Evolutionary conservation across 768 basidiomycete species (phyloP).

Genomic region (Leucocoprinus birnbaumii): DNA sequence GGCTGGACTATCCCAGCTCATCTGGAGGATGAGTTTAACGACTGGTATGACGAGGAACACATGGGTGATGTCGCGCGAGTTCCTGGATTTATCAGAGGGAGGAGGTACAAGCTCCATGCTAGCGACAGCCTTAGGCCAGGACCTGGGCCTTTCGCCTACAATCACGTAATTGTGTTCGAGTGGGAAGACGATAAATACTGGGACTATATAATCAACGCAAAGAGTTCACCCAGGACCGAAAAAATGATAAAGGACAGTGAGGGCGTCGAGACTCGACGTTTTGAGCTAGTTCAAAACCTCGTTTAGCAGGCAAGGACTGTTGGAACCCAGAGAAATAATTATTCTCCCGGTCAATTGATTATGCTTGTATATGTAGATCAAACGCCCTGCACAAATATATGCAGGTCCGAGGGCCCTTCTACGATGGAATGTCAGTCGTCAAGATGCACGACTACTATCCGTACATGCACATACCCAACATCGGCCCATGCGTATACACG

Average conservation of each 20-base stretch:
- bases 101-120: slow-evolving; percentile 24
- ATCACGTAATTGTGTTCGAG: neutral
- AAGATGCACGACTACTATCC: too few relatives aligned
- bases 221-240: neutral
- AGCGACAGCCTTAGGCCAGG: neutral
- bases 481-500: too few relatives aligned
- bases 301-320: too few relatives aligned
- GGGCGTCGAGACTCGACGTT: too few relatives aligned
- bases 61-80: slow-evolving; percentile 24
- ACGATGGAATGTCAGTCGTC: too few relatives aligned
- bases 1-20: slow-evolving; percentile 18
- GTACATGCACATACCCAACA: too few relatives aligned
- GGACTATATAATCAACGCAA: neutral
- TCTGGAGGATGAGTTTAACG: slow-evolving; percentile 28
- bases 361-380: too few relatives aligned
- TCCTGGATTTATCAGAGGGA: slow-evolving; percentile 27
- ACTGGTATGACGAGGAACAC: slow-evolving; percentile 35
- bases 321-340: too few relatives aligned
- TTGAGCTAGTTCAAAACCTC: too few relatives aligned
- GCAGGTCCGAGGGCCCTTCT: too few relatives aligned
- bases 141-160: neutral
- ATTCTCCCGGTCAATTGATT: too few relatives aligned
- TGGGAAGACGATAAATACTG: neutral
- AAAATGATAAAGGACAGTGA: neutral
- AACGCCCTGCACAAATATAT: too few relatives aligned